Evolutionary conservation across 176 grass and related monocot genomes (phyloP).

Genomic region (Carex kokanica): DNA sequence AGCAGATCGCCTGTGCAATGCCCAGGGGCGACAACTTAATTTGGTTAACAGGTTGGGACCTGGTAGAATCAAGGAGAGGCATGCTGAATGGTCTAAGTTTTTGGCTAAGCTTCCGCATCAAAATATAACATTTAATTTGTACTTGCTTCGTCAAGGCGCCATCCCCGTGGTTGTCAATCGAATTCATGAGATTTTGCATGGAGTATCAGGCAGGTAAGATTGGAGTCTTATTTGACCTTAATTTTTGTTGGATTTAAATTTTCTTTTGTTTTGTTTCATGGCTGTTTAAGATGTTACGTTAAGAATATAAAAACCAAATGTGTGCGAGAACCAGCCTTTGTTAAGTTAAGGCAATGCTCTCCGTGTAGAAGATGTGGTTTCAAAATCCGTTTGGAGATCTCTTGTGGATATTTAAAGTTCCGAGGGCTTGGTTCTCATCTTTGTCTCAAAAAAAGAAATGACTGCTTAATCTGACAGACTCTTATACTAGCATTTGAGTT

Average conservation of each 20-base stretch:
- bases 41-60: conserved; percentile 50
- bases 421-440: too few species aligned
- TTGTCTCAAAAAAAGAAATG: background rate
- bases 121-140: conserved; percentile 57
- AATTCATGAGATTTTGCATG: conserved; percentile 69
- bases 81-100: conserved; percentile 52
- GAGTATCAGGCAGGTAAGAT: conserved; percentile 36
- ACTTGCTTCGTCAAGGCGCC: conserved; percentile 40
- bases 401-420: too few species aligned
- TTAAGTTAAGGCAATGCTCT: too few species aligned
- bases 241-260: background rate
- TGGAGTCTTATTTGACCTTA: background rate
- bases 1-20: conserved; percentile 65
- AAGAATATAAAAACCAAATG: background rate
- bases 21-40: conserved; percentile 41
- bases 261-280: background rate
- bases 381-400: too few species aligned
- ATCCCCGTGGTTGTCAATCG: conserved; percentile 42
- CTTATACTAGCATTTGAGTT: background rate
- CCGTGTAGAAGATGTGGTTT: too few species aligned
- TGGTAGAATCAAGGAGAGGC: conserved; percentile 50
- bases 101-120: conserved; percentile 65
- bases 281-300: background rate
- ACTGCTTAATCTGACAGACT: background rate
- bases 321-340: background rate